Base-by-base conservation (phyloP, 2,329 filamentous ascomycete genomes). In the Fusarium torulosum region DNA sequence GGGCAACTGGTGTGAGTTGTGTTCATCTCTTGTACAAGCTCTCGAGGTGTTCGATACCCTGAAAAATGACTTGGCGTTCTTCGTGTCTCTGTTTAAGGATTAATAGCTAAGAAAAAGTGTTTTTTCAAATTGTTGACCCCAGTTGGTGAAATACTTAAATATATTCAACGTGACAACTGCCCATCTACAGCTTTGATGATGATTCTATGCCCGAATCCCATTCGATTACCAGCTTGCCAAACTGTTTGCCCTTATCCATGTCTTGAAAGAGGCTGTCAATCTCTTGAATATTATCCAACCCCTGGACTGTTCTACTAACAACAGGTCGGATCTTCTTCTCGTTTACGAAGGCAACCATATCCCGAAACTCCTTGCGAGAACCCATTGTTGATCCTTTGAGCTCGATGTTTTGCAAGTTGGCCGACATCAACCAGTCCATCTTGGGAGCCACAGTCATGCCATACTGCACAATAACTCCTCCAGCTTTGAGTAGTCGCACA, bases 301-400 rank as follows among this genome's bases (percentile, higher is more conserved):
- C 92, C 69, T 88, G 87, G 15, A 92, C 87, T 1, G 90, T 87
- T 52, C 90, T 86, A 67, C 91, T 96, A 1, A 98, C 86, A 5
- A 97, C 83, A 0, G 95, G 94, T 53, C 82, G 85, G 63, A 97
- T 89, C 74, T 90, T 86, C 67, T 93, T 88, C 66, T 89, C 80
- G 14, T 84, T 84, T 35, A 97, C 91, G 79, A 97, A 97, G 2
- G 85, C 84, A 7, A 97, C 85, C 93, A 98, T 97, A 21, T 96
- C 92, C n/a, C 83, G 83, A 75, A 97, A 98, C 80, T 98, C 96
- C 75, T 88, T 89, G 43, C 92, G 86, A 27, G 93, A 97, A 1
- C 95, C 95, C 94, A 98, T 97, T 0, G 94, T 97, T 15, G 88
- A 90, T 19, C 96, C 95, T 47, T 87, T 86, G 27, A 98, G 84